Evolutionary conservation across 2,329 filamentous ascomycete species (phyloP).

Genomic region (Furcasterigmium sp.): DNA sequence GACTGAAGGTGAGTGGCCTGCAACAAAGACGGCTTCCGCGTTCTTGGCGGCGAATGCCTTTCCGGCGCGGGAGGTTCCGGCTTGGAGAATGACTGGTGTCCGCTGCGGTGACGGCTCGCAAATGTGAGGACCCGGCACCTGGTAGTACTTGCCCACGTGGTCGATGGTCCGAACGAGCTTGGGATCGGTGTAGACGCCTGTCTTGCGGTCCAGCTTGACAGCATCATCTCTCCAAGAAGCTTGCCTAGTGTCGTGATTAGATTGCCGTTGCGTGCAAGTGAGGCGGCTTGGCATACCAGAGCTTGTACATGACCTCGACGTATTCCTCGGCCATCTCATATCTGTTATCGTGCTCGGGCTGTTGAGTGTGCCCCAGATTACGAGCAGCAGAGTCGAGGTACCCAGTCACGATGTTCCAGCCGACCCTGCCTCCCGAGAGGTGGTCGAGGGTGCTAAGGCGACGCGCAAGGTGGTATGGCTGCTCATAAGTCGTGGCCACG

Average conservation of each 20-base stretch:
- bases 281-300: slow-evolving; percentile 39
- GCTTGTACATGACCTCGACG: slow-evolving; percentile 52
- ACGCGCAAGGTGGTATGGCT: slow-evolving; percentile 61
- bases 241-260: slow-evolving; percentile 19
- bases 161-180: slow-evolving; percentile 55
- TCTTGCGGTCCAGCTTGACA: slow-evolving; percentile 48
- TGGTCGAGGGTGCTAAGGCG: slow-evolving; percentile 64
- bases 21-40: slow-evolving; percentile 61
- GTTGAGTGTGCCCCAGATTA: slow-evolving; percentile 53
- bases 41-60: slow-evolving; percentile 58
- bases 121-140: slow-evolving; percentile 54
- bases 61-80: slow-evolving; percentile 55
- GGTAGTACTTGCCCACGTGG: slow-evolving; percentile 55
- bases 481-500: slow-evolving; percentile 62
- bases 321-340: slow-evolving; percentile 59
- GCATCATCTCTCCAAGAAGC: slow-evolving; percentile 57
- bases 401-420: slow-evolving; percentile 55
- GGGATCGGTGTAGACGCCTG: slow-evolving; percentile 38
- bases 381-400: slow-evolving; percentile 63
- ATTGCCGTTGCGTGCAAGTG: background rate
- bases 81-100: slow-evolving; percentile 60
- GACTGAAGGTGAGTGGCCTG: slow-evolving; percentile 48
- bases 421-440: slow-evolving; percentile 53
- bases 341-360: slow-evolving; percentile 43
- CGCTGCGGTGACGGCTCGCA: slow-evolving; percentile 58